Conservation (phyloP, 1,139 yeast genomes). For the Yamadazyma kanchanaburiensis region DNA sequence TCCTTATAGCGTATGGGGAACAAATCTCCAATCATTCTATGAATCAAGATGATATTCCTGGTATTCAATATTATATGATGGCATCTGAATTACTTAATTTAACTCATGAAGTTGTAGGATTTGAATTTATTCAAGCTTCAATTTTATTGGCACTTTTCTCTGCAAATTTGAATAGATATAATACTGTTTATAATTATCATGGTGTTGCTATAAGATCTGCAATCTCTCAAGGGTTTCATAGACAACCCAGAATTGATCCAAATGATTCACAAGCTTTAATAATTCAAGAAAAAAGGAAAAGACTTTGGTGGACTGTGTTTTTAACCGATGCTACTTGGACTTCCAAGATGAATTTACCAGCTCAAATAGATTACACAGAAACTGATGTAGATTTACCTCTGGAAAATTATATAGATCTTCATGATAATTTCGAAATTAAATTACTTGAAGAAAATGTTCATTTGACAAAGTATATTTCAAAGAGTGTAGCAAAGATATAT, state of each 20-base stretch:
- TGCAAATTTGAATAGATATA: conserved; percentile 46
- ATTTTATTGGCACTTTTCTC: conserved; percentile 44
- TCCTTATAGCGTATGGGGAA: conserved; percentile 36
- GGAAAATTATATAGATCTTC: conserved; percentile 27
- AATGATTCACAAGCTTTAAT: conserved; percentile 8
- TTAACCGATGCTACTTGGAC: conserved; percentile 51
- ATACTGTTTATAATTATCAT: conserved; percentile 46
- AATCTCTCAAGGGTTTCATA: conserved; percentile 43
- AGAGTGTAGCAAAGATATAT: conserved; percentile 29
- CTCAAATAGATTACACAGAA: conserved; percentile 47
- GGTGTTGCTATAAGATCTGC: conserved; percentile 50
- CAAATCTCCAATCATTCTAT: conserved; percentile 19
- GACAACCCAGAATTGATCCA: conserved; percentile 19
- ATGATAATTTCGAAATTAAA: conserved; percentile 30
- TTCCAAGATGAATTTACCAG: conserved; percentile 33
- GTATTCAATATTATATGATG: conserved; percentile 34
- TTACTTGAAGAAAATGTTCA: conserved; percentile 38
- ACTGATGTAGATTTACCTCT: conserved; percentile 48
- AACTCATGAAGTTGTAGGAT: conserved; percentile 37
- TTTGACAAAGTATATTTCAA: conserved; percentile 35
- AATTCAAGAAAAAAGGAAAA: conserved; percentile 34
- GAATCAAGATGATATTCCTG: conserved; percentile 22
- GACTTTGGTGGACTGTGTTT: conserved; percentile 56
- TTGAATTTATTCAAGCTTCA: conserved; percentile 43
- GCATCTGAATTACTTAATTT: conserved; percentile 39